Evolutionary conservation across 805 yeast species (phyloP).

Genomic region (Helenozyma baotianmanensis): DNA sequence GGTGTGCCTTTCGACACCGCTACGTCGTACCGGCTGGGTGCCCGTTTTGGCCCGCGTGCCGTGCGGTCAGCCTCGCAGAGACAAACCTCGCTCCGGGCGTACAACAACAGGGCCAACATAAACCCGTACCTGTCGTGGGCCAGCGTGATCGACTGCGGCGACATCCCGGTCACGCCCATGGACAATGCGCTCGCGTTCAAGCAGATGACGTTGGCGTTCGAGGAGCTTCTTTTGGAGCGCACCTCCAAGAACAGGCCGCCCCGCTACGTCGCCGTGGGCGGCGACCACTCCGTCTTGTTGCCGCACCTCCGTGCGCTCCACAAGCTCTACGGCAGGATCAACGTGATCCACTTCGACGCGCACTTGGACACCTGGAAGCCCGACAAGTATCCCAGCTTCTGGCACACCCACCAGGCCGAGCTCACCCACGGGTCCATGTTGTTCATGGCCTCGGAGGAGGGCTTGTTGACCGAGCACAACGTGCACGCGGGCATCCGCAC

Average conservation of each 20-base stretch:
- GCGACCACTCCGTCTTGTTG: constrained; percentile 74
- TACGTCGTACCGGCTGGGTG: constrained; percentile 73
- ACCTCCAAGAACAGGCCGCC: constrained; percentile 36
- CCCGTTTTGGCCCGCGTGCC: constrained; percentile 77
- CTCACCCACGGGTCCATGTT: constrained; percentile 84
- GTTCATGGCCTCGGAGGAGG: constrained; percentile 76
- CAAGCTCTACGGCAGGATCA: constrained; percentile 58
- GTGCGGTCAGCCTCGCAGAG: constrained; percentile 67
- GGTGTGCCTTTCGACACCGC: constrained; percentile 88
- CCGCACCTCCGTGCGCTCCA: constrained; percentile 67
- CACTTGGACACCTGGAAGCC: constrained; percentile 84
- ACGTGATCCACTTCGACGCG: constrained; percentile 80
- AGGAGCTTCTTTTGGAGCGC: constrained; percentile 47
- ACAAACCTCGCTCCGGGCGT: constrained; percentile 65
- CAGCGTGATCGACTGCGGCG: constrained; percentile 50
- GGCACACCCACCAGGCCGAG: constrained; percentile 54
- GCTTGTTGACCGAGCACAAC: constrained; percentile 53
- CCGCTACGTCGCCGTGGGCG: constrained; percentile 68
- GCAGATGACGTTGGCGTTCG: constrained; percentile 51
- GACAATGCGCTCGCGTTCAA: constrained; percentile 49
- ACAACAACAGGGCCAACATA: constrained; percentile 58
- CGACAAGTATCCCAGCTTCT: constrained; percentile 58
- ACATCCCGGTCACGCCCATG: constrained; percentile 57
- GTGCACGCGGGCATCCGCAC: constrained; percentile 78
- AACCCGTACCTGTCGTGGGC: constrained; percentile 52